Evolutionary conservation across 208 protist species (phyloP).

Genomic region (Leishmania martiniquensis): DNA sequence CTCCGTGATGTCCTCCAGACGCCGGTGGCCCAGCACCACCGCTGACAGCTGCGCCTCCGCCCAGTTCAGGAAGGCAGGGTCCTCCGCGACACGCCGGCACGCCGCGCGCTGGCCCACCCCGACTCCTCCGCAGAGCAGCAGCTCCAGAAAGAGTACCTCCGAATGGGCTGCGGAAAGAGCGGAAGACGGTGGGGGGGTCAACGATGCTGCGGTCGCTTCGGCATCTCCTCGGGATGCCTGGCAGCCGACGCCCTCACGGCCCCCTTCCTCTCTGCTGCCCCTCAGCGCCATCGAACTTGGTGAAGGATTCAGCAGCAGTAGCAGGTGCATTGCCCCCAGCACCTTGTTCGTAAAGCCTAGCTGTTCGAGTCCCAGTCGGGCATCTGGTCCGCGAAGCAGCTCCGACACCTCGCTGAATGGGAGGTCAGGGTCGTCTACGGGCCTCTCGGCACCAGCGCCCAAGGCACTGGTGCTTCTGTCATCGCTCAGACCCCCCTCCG

Average conservation of each 20-base stretch:
- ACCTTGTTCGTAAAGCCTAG: constrained; percentile 43
- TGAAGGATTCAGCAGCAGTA: constrained; percentile 28
- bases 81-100: constrained; percentile 37
- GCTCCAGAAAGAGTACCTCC: constrained; percentile 21
- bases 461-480: background rate
- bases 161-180: background rate
- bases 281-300: background rate
- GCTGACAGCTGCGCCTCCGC: constrained; percentile 27
- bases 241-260: background rate
- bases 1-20: constrained; percentile 29
- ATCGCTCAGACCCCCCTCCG: background rate
- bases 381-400: constrained; percentile 48
- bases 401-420: constrained; percentile 61
- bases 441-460: background rate
- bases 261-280: background rate
- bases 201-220: background rate
- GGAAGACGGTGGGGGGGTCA: background rate
- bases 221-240: background rate
- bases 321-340: constrained; percentile 27
- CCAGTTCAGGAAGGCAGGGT: constrained; percentile 36
- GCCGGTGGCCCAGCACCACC: constrained; percentile 40
- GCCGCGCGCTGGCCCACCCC: constrained; percentile 21
- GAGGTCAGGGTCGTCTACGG: constrained; percentile 24
- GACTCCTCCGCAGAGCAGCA: constrained; percentile 49
- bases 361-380: constrained; percentile 44